Percentiles rank a stretch among this genome's conserved stretches.
These are phyloP conservation scores for Peronosclerospora sorghi DNA, from an alignment of 352 stramenopile genomes.

Conservation along the genomic window DNA sequence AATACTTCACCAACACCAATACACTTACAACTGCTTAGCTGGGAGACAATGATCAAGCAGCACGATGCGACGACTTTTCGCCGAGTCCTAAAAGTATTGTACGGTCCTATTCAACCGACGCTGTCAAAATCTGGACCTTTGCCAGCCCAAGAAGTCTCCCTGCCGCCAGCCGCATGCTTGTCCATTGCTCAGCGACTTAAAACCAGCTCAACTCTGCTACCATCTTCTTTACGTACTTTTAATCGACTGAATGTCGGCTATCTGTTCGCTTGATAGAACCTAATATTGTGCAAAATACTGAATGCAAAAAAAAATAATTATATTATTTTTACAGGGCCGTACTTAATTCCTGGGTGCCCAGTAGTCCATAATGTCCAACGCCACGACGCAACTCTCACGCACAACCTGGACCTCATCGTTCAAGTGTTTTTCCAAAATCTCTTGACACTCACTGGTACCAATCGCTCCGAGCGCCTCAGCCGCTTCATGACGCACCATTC, in stretches of 20 bases:
- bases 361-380: constrained; percentile 96
- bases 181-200: constrained; percentile 29
- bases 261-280: constrained; percentile 28
- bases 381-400: constrained; percentile 92
- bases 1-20: constrained; percentile 3
- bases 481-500: constrained; percentile 96
- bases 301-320: constrained; percentile 14
- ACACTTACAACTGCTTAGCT: constrained; percentile 53
- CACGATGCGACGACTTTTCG: constrained; percentile 19
- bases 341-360: constrained; percentile 63
- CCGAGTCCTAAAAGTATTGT: constrained; percentile 65
- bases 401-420: constrained; percentile 83
- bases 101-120: constrained; percentile 12
- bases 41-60: constrained; percentile 51
- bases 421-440: constrained; percentile 71
- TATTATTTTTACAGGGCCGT: constrained; percentile 17
- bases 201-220: constrained; percentile 34
- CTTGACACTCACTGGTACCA: constrained; percentile 86
- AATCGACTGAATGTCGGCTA: constrained; percentile 51
- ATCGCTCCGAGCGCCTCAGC: constrained; percentile 95
- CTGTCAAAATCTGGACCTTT: constrained; percentile 8
- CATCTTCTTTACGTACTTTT: constrained; percentile 36
- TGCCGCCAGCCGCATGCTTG: constrained; percentile 21
- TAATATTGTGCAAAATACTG: background rate
- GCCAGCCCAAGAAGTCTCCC: constrained; percentile 20